Percentiles rank a stretch among this genome's conserved stretches.
Conservation (phyloP, 2,329 filamentous ascomycete genomes). For the Xylaria sp. region DNA sequence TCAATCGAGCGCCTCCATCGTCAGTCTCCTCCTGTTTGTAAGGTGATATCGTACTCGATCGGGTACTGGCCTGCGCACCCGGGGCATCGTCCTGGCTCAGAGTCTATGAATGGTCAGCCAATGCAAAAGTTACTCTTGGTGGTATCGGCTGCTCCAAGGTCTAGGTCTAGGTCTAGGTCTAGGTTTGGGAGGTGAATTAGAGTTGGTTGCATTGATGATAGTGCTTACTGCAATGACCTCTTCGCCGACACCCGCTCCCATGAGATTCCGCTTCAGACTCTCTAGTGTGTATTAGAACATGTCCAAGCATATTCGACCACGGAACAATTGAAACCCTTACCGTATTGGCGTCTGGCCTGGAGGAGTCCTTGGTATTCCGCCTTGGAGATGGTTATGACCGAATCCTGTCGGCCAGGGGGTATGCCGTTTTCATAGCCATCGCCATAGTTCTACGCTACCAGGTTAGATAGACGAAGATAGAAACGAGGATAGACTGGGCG, state of each 20-base stretch:
- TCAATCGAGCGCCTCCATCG: constrained; percentile 7
- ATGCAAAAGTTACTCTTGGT: neutral
- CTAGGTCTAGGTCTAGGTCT: too few relatives aligned
- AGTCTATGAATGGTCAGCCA: constrained; percentile 20
- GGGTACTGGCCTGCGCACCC: constrained; percentile 8
- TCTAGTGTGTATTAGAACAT: constrained; percentile 35
- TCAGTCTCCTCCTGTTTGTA: constrained; percentile 14
- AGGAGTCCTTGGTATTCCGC: constrained; percentile 65
- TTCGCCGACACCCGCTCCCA: constrained; percentile 51
- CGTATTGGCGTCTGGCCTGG: constrained; percentile 54
- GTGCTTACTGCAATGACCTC: constrained; percentile 49
- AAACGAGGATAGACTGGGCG: neutral
- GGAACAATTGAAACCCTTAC: constrained; percentile 42
- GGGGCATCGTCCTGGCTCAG: constrained; percentile 24
- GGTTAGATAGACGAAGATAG: constrained; percentile 7
- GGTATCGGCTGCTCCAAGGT: neutral
- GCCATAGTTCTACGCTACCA: constrained; percentile 21
- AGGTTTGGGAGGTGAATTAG: too few relatives aligned
- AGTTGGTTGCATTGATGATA: neutral
- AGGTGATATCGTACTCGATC: constrained; percentile 4
- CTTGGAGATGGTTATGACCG: constrained; percentile 55
- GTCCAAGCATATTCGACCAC: neutral
- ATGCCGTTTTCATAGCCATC: constrained; percentile 7
- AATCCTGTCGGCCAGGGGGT: constrained; percentile 39
- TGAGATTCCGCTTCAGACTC: constrained; percentile 53